Evolutionary conservation across 1,139 yeast genomes (phyloP), one percentile per base, ranked within the genome.

Genomic region (Pichia sp.): DNA sequence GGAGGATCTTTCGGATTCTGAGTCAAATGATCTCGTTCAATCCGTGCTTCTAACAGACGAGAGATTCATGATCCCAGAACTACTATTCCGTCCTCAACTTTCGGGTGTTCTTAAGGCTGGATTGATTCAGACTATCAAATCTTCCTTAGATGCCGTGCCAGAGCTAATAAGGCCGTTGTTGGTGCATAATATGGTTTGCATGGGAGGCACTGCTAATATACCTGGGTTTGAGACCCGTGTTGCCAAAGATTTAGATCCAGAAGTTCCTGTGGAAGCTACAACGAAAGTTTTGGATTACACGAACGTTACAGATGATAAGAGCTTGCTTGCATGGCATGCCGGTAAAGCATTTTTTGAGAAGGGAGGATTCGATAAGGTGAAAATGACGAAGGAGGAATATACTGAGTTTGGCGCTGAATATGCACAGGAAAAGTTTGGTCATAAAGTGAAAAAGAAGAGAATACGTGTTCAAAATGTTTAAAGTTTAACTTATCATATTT

Each of bases 371-470:
- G 63, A 65, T 11, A 67, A 71, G 35, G 71, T 81, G 8, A 67
- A 75, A 42, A 76, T 88, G 18, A 70, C 93, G 1, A 74, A 77
- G 44, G 75, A 77, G 42, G 96, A 88, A 38, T 88, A 87, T 53
- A 70, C 75, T 49, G 97, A 88, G 58, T 82, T 84, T 53, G 97
- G 97, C 0, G 69, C 79, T 13, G 83, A 79, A 46, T 80, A 86
- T 80, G 75, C 84, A 29, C 83, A 77, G 47, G 73, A 77, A 47
- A 79, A 81, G 52, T 81, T 82, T 63, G 87, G 87, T 2, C 78
- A 72, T 34, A 50, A 46, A n/a, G n/a, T n/a, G n/a, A n/a, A n/a
- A n/a, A n/a, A n/a, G n/a, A n/a, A n/a, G n/a, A n/a, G n/a, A n/a
- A n/a, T n/a, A n/a, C n/a, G n/a, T n/a, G n/a, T n/a, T n/a, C n/a